Evolutionary conservation across 225 moss, liverwort and hornwort genomes (phyloP).

Genomic region (Thuidium tamariscinum): DNA sequence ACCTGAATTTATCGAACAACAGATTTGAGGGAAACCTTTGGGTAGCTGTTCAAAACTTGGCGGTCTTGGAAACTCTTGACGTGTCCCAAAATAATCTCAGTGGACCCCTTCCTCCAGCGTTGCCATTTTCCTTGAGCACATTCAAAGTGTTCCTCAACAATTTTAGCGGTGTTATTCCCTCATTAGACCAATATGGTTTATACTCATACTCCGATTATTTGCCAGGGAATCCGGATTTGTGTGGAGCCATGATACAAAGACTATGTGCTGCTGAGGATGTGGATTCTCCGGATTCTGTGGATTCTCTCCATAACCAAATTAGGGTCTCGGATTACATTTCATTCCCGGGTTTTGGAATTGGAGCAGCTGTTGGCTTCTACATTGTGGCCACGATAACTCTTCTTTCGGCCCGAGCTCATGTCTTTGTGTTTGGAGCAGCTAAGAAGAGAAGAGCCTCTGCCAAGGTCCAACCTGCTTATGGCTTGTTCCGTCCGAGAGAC

Average conservation of each 20-base stretch:
- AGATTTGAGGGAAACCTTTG: neutral
- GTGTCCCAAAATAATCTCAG: neutral
- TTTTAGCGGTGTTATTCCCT: neutral
- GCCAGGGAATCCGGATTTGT: neutral
- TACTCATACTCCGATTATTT: neutral
- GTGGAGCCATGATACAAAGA: neutral
- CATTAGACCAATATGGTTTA: neutral
- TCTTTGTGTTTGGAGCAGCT: neutral
- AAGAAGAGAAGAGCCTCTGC: neutral
- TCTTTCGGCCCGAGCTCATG: neutral
- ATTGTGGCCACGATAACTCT: neutral
- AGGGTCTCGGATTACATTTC: neutral
- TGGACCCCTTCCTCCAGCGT: neutral
- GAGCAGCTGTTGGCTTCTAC: neutral
- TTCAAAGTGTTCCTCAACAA: neutral
- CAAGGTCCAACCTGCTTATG: neutral
- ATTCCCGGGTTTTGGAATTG: neutral
- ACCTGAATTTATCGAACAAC: neutral
- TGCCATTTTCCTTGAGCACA: neutral
- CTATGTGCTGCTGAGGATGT: neutral
- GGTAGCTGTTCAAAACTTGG: neutral
- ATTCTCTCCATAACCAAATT: neutral
- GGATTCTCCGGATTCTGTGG: neutral
- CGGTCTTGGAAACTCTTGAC: neutral
- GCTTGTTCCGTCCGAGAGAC: neutral